Evolutionary conservation across 2,329 filamentous ascomycete species (phyloP), one percentile per base, ranked within the genome.

Genomic region (Malbranchea zuffiana): DNA sequence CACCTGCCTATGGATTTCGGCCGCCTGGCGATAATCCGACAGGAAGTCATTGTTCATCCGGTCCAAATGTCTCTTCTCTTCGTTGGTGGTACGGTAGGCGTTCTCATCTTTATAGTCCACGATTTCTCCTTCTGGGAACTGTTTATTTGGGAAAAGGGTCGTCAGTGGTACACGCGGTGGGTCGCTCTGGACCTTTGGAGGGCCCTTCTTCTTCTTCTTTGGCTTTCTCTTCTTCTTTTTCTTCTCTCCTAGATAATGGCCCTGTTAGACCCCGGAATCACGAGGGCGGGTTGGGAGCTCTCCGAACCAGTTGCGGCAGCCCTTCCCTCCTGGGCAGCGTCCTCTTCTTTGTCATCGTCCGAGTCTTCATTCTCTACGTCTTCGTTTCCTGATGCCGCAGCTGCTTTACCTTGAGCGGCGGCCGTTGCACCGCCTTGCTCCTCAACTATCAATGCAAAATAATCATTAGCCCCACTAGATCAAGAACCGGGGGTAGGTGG

Each of bases 1-100:
- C 40, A 90, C 84, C 56, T 92, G 82, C 39, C 85, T 77, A 59
- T 93, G 85, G n/a, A 84, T 75, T 62, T 92, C 84, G n/a, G 84
- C 82, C 31, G 76, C 84, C 51, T 87, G 74, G 44, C 85, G 78
- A 58, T 87, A 92, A 52, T 92, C 84, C 43, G 72, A 68, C 35
- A 92, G 62, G 64, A 84, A 87, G 45, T 87, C 80, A 49, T 74
- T 77, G 59, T 85, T 80, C 66, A 85, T 75, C 52, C 81, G 81
- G 58, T 87, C 82, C 37, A 87, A 69, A 52, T 88, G 76, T 36
- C 83, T 74, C 65, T 87, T 86, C 67, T 92, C 85, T 60, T 88
- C 84, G 57, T 69, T 77, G 8, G 84, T 92, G 3, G 81, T 90
- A 40, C 85, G 76, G 58, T 78, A 83, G 26, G 71, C 60, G 57